Evolutionary conservation across 148 eudicot species (phyloP), one percentile per base, ranked within the genome.

Genomic region (Euryodendron excelsum): DNA sequence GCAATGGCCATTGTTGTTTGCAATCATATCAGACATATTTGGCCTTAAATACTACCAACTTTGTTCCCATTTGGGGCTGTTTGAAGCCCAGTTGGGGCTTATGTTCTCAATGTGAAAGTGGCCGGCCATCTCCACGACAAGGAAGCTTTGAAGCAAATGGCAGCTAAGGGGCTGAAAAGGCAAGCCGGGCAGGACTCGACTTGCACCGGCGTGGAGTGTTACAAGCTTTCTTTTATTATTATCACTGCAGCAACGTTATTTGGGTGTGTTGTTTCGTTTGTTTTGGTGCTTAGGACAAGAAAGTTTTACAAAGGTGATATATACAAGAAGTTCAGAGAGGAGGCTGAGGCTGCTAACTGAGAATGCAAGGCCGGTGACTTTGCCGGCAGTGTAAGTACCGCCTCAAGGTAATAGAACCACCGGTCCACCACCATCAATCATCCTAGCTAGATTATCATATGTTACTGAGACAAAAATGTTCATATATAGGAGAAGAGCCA

Each of bases 1-100:
- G 0, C 91, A 80, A 25, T 62, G 86, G 48, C 89, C 91, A 0
- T 41, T 86, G 17, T 23, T 88, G 0, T 86, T 86, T 23, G 89
- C 91, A 0, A 88, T 85, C 37, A 85, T 88, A 12, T 88, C 89
- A 0, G 91, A 88, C 72, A 28, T 88, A 27, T 88, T 88, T 18
- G 89, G 91, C 64, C 81, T 88, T 61, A 86, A 84, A 67, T 86
- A 84, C 73, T 86, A 88, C 82, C 91, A 11, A 88, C 91, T 12
- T 74, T 88, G 78, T 86, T 75, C 81, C 86, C 84, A 72, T 78
- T 86, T 11, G 89, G 89, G 8, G 82, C 77, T 6, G 74, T 78
- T 17, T 85, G 89, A 1, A 88, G 89, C 84, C 91, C 91, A n/a
- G 58, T 86, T 2, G 89, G 89, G 71, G 78, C 82, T 0, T 88